phyloP scores from a whole-genome alignment of 192 early-diverging fungal species.

The Coemansia sp. region DNA sequence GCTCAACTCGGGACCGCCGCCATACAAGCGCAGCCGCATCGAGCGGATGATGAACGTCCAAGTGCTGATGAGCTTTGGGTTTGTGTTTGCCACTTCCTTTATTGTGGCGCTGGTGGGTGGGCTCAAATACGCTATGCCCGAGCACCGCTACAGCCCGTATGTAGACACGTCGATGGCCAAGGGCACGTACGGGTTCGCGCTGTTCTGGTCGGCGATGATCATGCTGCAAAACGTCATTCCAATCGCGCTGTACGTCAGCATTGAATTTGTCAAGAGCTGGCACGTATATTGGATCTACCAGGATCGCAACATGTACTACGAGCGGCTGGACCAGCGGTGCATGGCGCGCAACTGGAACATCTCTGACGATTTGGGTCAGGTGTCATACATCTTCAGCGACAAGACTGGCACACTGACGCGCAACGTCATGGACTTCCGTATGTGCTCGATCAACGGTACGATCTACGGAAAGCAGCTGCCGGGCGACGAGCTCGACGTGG shows the following conservation, averaged over 20 bases:
- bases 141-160: conserved; percentile 37
- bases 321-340: conserved; percentile 73
- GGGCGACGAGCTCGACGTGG: conserved; percentile 28
- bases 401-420: conserved; percentile 97
- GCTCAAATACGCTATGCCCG: conserved; percentile 60
- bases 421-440: conserved; percentile 96
- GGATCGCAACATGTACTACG: conserved; percentile 91
- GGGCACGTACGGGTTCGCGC: conserved; percentile 68
- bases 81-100: conserved; percentile 75
- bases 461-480: conserved; percentile 69
- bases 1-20: conserved; percentile 93
- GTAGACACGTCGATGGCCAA: conserved; percentile 19
- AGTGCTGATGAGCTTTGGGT: conserved; percentile 77
- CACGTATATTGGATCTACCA: conserved; percentile 91
- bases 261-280: conserved; percentile 91
- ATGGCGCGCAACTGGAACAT: conserved; percentile 86
- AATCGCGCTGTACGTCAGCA: conserved; percentile 91
- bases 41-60: conserved; percentile 93
- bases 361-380: conserved; percentile 92
- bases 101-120: conserved; percentile 68
- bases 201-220: conserved; percentile 85
- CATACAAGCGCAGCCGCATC: conserved; percentile 89
- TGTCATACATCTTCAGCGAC: conserved; percentile 96
- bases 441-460: conserved; percentile 88
- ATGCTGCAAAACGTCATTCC: conserved; percentile 96